These are phyloP conservation scores for Fusarium chuoi DNA, from an alignment of 2,329 filamentous ascomycete genomes.

Conservation along the genomic window DNA sequence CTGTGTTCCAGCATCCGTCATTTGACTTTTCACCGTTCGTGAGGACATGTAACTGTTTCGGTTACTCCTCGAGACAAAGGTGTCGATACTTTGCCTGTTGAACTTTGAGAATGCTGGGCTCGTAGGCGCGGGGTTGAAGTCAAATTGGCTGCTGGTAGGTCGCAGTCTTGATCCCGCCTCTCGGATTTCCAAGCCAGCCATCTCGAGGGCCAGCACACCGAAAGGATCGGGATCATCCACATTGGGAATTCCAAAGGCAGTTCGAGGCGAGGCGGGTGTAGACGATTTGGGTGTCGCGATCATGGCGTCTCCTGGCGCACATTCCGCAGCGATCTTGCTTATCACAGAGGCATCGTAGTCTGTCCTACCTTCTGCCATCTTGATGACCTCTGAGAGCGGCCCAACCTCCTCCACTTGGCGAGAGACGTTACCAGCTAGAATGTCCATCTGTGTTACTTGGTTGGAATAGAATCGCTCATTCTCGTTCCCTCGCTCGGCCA, in stretches of 20 bases:
- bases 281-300: slow-evolving; percentile 59
- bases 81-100: slow-evolving; percentile 76
- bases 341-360: slow-evolving; percentile 78
- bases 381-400: slow-evolving; percentile 82
- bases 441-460: slow-evolving; percentile 63
- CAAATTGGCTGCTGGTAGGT: slow-evolving; percentile 82
- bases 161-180: slow-evolving; percentile 81
- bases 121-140: slow-evolving; percentile 79
- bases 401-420: slow-evolving; percentile 65
- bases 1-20: slow-evolving; percentile 76
- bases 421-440: slow-evolving; percentile 66
- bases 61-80: slow-evolving; percentile 67
- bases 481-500: slow-evolving; percentile 67
- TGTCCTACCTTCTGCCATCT: slow-evolving; percentile 83
- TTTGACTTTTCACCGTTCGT: slow-evolving; percentile 74
- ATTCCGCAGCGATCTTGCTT: slow-evolving; percentile 69
- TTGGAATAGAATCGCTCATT: slow-evolving; percentile 68
- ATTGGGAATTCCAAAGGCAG: slow-evolving; percentile 81
- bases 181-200: slow-evolving; percentile 87
- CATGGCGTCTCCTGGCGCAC: slow-evolving; percentile 79
- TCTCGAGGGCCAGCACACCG: slow-evolving; percentile 89
- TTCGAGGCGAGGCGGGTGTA: slow-evolving; percentile 51
- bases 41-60: slow-evolving; percentile 80
- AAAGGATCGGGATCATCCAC: slow-evolving; percentile 89
- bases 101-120: slow-evolving; percentile 74